Percentiles rank a stretch among this genome's conserved stretches.
phyloP scores from a whole-genome alignment of 345 rosid genomes.

The Pistacia vera region DNA sequence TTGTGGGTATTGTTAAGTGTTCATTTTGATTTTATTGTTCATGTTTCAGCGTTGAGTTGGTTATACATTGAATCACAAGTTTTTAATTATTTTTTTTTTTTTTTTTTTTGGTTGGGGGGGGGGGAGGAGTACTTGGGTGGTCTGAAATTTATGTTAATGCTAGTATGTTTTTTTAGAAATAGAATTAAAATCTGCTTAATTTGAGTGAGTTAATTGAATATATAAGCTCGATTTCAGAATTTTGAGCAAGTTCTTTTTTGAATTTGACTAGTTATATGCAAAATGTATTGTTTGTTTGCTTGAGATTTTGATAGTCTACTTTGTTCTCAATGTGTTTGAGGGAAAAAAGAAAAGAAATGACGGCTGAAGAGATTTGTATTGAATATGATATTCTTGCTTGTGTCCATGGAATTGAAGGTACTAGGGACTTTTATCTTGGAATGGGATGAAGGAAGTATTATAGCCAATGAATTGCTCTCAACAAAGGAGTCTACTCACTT shows the following conservation, averaged over 20 bases:
- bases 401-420: slow-evolving; percentile 49
- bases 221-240: neutral
- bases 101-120: too few species aligned
- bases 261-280: neutral
- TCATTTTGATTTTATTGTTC: too few species aligned
- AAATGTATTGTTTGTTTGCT: neutral
- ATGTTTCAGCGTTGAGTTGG: too few species aligned
- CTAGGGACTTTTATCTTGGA: slow-evolving; percentile 89
- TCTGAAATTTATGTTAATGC: too few species aligned
- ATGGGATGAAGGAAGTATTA: slow-evolving; percentile 71
- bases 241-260: neutral
- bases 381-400: slow-evolving; percentile 9
- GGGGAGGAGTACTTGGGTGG: too few species aligned
- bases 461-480: slow-evolving; percentile 56
- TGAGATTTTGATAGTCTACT: neutral
- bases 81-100: too few species aligned
- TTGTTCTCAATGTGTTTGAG: neutral
- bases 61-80: too few species aligned
- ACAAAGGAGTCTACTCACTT: slow-evolving; percentile 69
- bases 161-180: too few species aligned
- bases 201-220: too few species aligned
- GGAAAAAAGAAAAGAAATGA: neutral
- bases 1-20: too few species aligned
- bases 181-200: too few species aligned
- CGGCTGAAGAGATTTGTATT: neutral